phyloP scores from a whole-genome alignment of 768 basidiomycete genomes.

The Mycena crocata region DNA sequence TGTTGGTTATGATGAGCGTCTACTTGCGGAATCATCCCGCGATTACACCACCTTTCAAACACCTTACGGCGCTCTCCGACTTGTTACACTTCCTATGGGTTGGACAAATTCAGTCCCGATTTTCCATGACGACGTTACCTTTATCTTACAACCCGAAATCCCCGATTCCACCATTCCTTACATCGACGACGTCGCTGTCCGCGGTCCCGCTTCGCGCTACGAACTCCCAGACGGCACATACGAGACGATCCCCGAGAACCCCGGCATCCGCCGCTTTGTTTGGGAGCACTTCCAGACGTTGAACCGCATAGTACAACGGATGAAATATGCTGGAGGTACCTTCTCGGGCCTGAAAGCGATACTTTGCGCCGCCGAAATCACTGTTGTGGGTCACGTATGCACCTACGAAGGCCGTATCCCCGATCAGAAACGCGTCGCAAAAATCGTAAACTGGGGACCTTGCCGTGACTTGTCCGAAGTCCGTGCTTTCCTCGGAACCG shows the following conservation, averaged over 20 bases:
- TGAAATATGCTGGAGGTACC: constrained; percentile 44
- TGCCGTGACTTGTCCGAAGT: constrained; percentile 28
- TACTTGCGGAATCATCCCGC: constrained; percentile 36
- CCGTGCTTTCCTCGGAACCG: constrained; percentile 44
- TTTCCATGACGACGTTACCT: constrained; percentile 11
- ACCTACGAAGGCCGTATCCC: constrained; percentile 46
- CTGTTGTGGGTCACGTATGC: constrained; percentile 49
- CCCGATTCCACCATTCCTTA: constrained; percentile 24
- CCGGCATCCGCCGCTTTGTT: constrained; percentile 44
- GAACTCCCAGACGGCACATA: background rate
- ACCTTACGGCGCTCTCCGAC: constrained; percentile 34
- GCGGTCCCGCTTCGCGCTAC: constrained; percentile 3
- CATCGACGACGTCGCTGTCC: constrained; percentile 28
- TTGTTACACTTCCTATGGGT: constrained; percentile 45
- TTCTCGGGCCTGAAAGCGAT: constrained; percentile 38
- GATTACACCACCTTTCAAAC: constrained; percentile 49
- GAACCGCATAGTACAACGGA: constrained; percentile 48
- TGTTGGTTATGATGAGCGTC: constrained; percentile 43
- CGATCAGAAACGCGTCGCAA: constrained; percentile 37
- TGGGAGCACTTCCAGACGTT: constrained; percentile 51
- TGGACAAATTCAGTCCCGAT: constrained; percentile 35
- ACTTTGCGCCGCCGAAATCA: constrained; percentile 30
- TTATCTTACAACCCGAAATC: constrained; percentile 17
- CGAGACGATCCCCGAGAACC: constrained; percentile 41
- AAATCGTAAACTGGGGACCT: constrained; percentile 39